Conservation (phyloP, 2,329 filamentous ascomycete genomes). For the Fusarium xylarioides region DNA sequence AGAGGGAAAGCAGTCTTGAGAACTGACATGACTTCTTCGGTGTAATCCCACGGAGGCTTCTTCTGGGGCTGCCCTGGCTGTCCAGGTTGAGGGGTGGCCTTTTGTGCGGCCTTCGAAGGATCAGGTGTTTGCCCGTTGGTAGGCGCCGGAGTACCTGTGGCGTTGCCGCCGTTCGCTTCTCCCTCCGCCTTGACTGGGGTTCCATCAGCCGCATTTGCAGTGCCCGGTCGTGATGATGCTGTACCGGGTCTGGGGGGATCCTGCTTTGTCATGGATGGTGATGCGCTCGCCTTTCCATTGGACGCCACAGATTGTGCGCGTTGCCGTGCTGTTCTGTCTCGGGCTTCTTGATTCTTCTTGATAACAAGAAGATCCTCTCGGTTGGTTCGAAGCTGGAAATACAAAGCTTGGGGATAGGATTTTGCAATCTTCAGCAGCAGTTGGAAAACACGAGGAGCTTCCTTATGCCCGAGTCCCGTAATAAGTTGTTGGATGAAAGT, state of each 20-base stretch:
- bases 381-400: conserved; percentile 93
- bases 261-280: conserved; percentile 62
- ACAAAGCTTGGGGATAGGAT: conserved; percentile 92
- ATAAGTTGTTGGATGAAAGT: conserved; percentile 98
- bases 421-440: conserved; percentile 95
- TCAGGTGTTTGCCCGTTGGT: conserved; percentile 41
- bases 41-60: conserved; percentile 95
- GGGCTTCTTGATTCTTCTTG: conserved; percentile 85
- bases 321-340: conserved; percentile 68
- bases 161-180: conserved; percentile 46
- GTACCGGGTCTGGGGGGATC: conserved; percentile 55
- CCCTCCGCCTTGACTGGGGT: conserved; percentile 57
- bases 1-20: conserved; percentile 97
- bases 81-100: conserved; percentile 19
- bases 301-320: conserved; percentile 57
- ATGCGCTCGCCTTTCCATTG: conserved; percentile 56
- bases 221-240: conserved; percentile 58
- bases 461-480: conserved; percentile 88
- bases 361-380: conserved; percentile 93
- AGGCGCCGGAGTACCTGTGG: conserved; percentile 40
- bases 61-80: conserved; percentile 54
- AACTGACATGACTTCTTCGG: conserved; percentile 93
- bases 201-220: conserved; percentile 57
- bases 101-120: conserved; percentile 37
- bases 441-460: conserved; percentile 84